A percentile compares a stretch with the other conserved stretches of the same genome.
phyloP scores from a whole-genome alignment of 2,329 filamentous ascomycete species.

The Aspergillus eucalypticola region DNA sequence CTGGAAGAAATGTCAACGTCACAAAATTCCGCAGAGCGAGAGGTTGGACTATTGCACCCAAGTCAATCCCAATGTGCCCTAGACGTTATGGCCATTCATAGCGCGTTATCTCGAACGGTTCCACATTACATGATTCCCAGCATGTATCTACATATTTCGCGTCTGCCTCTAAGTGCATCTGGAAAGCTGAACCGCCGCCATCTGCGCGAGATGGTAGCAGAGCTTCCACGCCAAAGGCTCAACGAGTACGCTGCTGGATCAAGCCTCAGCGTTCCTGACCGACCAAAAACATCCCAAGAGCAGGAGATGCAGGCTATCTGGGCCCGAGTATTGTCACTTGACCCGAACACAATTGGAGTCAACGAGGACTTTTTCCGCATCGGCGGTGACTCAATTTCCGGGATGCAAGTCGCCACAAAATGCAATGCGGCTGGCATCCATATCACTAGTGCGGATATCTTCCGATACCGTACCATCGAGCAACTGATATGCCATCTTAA shows the following conservation, averaged over 20 bases:
- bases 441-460: slow-evolving; percentile 3
- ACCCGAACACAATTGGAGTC: background rate
- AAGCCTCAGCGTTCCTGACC: slow-evolving; percentile 40
- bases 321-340: slow-evolving; percentile 12
- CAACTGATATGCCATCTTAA: background rate
- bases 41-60: background rate
- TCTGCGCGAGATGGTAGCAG: background rate
- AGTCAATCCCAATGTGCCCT: background rate
- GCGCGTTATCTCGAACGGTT: background rate
- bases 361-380: slow-evolving; percentile 26
- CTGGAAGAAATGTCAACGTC: background rate
- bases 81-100: background rate
- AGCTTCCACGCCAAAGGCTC: background rate
- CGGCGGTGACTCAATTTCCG: slow-evolving; percentile 23
- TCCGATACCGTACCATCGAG: background rate
- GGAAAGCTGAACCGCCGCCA: background rate
- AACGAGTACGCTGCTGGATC: background rate
- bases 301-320: slow-evolving; percentile 10
- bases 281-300: slow-evolving; percentile 18
- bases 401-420: slow-evolving; percentile 17
- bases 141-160: background rate
- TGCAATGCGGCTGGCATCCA: slow-evolving; percentile 10
- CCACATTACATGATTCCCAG: background rate
- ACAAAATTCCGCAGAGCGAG: background rate
- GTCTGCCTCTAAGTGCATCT: background rate